These are phyloP conservation scores for Moricandia arvensis DNA, from an alignment of 345 rosid species.

Conservation along the genomic window DNA sequence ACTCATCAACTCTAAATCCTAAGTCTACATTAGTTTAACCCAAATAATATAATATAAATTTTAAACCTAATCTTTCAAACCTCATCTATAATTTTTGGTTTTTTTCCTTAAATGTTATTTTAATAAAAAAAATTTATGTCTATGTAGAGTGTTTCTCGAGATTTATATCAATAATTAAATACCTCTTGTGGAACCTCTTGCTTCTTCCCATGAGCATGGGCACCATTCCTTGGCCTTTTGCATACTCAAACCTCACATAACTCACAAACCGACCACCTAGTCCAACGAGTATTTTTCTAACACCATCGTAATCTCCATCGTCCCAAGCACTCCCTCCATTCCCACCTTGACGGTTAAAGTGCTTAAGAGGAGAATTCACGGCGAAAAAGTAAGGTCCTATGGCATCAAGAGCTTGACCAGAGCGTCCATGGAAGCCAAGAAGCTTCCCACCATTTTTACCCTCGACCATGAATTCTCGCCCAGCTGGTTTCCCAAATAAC, in stretches of 20 bases:
- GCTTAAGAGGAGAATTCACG: background rate
- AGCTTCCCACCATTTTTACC: constrained; percentile 29
- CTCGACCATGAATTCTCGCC: constrained; percentile 15
- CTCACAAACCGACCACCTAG: constrained; percentile 1
- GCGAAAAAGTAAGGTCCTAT: constrained; percentile 27
- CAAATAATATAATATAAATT: no score
- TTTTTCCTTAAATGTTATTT: no score
- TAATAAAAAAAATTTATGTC: no score
- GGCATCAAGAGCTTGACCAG: constrained; percentile 28
- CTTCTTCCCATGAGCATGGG: constrained; percentile 29
- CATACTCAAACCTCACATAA: constrained; percentile 33
- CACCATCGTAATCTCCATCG: background rate
- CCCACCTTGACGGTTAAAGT: background rate
- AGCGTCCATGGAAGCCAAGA: constrained; percentile 32
- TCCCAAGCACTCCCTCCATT: background rate
- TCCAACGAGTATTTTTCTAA: background rate
- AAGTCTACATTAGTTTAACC: no score
- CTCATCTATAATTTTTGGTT: no score
- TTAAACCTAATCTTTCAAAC: no score
- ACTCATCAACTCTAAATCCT: no score
- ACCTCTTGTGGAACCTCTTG: constrained; percentile 21
- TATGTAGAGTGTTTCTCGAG: no score
- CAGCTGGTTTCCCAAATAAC: background rate
- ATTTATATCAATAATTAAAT: background rate
- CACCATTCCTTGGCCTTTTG: constrained; percentile 11